Conservation (phyloP, 2,329 filamentous ascomycete genomes). For the Magnaporthiopsis poae region DNA sequence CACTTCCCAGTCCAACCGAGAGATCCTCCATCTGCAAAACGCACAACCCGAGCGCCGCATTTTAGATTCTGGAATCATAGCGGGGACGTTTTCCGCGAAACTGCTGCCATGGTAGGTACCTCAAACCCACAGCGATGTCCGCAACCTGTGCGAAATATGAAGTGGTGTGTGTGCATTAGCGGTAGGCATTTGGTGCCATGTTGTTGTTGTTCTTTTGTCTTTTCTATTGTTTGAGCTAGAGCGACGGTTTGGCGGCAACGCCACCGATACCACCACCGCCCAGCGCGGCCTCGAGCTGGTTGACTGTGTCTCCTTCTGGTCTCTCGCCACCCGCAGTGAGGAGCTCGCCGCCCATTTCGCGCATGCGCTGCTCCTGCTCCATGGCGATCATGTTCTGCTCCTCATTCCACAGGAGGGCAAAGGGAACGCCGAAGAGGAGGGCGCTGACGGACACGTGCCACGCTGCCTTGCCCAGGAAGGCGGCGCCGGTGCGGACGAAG, state of each 20-base stretch:
- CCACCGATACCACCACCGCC: slow-evolving; percentile 32
- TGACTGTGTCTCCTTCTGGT: slow-evolving; percentile 31
- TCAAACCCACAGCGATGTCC: too few species aligned
- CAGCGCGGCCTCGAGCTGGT: slow-evolving; percentile 40
- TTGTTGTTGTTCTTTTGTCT: neutral
- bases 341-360: slow-evolving; percentile 74
- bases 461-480: slow-evolving; percentile 72
- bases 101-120: too few species aligned
- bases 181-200: neutral
- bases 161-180: neutral
- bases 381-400: slow-evolving; percentile 95
- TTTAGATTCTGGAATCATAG: too few species aligned
- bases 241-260: slow-evolving; percentile 34
- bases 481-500: slow-evolving; percentile 50
- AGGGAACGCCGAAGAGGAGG: slow-evolving; percentile 83
- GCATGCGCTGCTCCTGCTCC: slow-evolving; percentile 95
- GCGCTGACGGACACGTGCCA: slow-evolving; percentile 88
- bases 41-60: too few species aligned
- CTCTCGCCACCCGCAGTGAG: slow-evolving; percentile 37
- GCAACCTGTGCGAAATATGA: neutral
- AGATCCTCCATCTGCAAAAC: too few species aligned
- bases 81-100: too few species aligned
- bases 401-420: slow-evolving; percentile 84
- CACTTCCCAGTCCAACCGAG: too few species aligned
- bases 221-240: slow-evolving; percentile 24